A percentile compares a stretch with the other conserved stretches of the same genome.
phyloP scores from a whole-genome alignment of 495 filamentous ascomycete genomes.

The Lasiosphaeria hispida region DNA sequence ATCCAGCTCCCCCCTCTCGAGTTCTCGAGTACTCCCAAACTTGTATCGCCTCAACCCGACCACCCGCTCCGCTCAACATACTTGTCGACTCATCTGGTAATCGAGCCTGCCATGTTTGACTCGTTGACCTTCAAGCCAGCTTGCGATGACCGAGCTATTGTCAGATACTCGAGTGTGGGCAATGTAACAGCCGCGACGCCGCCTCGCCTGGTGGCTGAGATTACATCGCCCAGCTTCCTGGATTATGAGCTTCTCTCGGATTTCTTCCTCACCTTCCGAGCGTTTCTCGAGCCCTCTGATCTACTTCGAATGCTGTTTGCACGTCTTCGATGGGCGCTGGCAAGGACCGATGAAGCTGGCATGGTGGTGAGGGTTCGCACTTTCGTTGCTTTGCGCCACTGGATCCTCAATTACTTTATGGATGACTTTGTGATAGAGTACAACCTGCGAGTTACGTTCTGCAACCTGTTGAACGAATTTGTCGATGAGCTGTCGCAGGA shows the following conservation, averaged over 20 bases:
- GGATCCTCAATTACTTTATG: slow-evolving; percentile 96
- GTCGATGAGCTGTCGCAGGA: slow-evolving; percentile 52
- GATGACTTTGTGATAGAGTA: slow-evolving; percentile 93
- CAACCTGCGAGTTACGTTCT: slow-evolving; percentile 75
- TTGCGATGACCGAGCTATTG: slow-evolving; percentile 76
- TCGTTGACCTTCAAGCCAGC: slow-evolving; percentile 64
- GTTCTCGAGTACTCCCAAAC: slow-evolving; percentile 21
- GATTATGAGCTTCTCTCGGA: slow-evolving; percentile 98
- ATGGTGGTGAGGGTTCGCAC: slow-evolving; percentile 90
- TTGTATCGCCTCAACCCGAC: slow-evolving; percentile 21
- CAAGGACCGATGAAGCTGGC: slow-evolving; percentile 76
- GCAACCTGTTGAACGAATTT: slow-evolving; percentile 75
- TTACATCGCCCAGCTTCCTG: slow-evolving; percentile 91
- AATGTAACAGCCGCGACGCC: slow-evolving; percentile 88
- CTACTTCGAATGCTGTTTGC: slow-evolving; percentile 80
- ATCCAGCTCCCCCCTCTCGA: slow-evolving; percentile 27
- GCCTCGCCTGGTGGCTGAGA: slow-evolving; percentile 90
- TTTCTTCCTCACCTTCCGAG: slow-evolving; percentile 94
- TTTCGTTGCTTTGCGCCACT: slow-evolving; percentile 94
- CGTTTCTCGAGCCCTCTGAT: slow-evolving; percentile 72
- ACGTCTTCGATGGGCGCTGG: slow-evolving; percentile 83
- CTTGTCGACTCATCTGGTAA: slow-evolving; percentile 44
- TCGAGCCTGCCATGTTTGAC: slow-evolving; percentile 72
- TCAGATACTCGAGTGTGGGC: slow-evolving; percentile 72
- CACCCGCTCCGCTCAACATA: slow-evolving; percentile 38